Evolutionary conservation across 208 protist species (phyloP).

Genomic region (Endotrypanum monterogeii): DNA sequence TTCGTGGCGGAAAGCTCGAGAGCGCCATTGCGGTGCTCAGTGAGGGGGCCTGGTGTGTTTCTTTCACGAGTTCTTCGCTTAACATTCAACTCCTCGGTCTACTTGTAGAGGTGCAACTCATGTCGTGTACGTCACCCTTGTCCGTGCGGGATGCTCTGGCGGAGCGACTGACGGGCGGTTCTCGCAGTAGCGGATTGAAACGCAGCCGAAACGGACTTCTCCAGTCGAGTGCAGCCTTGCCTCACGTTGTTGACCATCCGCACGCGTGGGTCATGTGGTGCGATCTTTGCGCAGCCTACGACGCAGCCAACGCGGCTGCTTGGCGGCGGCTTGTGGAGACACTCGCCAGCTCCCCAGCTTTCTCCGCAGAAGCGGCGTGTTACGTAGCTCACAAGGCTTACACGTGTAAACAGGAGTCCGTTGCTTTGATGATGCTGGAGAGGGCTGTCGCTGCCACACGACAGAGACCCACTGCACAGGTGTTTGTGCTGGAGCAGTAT

Average conservation of each 20-base stretch:
- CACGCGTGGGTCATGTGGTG: constrained; percentile 34
- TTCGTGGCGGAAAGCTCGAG: constrained; percentile 28
- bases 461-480: constrained; percentile 30
- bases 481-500: constrained; percentile 71
- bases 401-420: constrained; percentile 20
- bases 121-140: constrained; percentile 11
- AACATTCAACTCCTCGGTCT: constrained; percentile 73
- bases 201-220: constrained; percentile 29
- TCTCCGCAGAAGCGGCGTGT: constrained; percentile 59
- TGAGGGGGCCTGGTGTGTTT: constrained; percentile 65
- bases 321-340: constrained; percentile 23
- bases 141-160: constrained; percentile 18
- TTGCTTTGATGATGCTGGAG: constrained; percentile 49
- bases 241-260: constrained; percentile 22
- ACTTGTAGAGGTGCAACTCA: constrained; percentile 57
- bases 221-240: constrained; percentile 17
- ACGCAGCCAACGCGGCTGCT: constrained; percentile 7
- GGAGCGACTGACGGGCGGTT: constrained; percentile 16
- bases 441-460: constrained; percentile 37
- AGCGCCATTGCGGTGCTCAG: constrained; percentile 47
- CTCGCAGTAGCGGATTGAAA: constrained; percentile 12
- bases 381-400: constrained; percentile 54
- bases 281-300: constrained; percentile 27
- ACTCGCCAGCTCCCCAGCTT: constrained; percentile 34
- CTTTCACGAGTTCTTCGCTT: constrained; percentile 49